Conservation (phyloP, 1,284 basidiomycete genomes). For the Sporisorium sorghi region DNA sequence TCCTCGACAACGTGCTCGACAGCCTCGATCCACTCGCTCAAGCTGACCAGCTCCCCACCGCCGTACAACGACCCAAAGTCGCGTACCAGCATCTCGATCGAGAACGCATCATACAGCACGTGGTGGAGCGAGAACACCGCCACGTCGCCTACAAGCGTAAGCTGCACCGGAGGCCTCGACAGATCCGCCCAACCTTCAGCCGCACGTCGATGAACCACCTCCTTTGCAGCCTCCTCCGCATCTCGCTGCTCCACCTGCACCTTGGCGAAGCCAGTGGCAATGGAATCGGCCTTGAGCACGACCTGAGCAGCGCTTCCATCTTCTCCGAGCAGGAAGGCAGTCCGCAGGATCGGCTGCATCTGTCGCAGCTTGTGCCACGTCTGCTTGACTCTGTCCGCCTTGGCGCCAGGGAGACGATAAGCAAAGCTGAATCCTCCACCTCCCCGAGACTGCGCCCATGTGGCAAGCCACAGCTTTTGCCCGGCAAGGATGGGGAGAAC, state of each 20-base stretch:
- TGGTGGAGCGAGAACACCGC: slow-evolving; percentile 63
- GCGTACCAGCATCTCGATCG: slow-evolving; percentile 55
- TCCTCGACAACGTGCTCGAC: slow-evolving; percentile 25
- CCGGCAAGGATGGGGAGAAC: slow-evolving; percentile 57
- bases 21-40: slow-evolving; percentile 26
- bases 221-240: slow-evolving; percentile 7
- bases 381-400: slow-evolving; percentile 17
- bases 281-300: slow-evolving; percentile 14
- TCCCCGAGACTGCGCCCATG: slow-evolving; percentile 32
- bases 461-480: slow-evolving; percentile 54
- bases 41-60: slow-evolving; percentile 15
- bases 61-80: slow-evolving; percentile 53
- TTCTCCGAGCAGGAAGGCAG: slow-evolving; percentile 39
- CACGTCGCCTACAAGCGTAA: slow-evolving; percentile 36
- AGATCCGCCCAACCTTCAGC: slow-evolving; percentile 30
- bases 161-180: slow-evolving; percentile 26
- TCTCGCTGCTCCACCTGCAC: slow-evolving; percentile 6
- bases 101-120: slow-evolving; percentile 64
- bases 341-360: slow-evolving; percentile 58
- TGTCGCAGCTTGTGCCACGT: slow-evolving; percentile 52
- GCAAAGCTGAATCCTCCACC: slow-evolving; percentile 55
- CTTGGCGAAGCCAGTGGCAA: slow-evolving; percentile 8
- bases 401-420: slow-evolving; percentile 28
- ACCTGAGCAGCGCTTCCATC: slow-evolving; percentile 45
- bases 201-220: slow-evolving; percentile 19